Evolutionary conservation across 768 basidiomycete genomes (phyloP), one percentile per base, ranked within the genome.

Genomic region (Cystofilobasidium capitatum): DNA sequence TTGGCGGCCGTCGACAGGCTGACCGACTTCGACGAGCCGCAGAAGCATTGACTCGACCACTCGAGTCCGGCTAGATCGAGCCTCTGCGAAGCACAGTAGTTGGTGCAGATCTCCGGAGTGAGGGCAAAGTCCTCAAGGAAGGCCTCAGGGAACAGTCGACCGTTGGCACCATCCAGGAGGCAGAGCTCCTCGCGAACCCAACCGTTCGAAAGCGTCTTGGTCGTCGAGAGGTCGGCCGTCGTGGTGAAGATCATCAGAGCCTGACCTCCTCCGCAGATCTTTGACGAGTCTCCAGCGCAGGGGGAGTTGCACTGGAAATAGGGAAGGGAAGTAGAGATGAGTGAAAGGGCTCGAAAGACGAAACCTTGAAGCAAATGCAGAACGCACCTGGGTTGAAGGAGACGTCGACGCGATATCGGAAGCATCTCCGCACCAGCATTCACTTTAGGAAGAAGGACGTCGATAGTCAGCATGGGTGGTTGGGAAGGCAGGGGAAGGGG

Each of bases 201-300:
- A 20, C 44, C 44, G 17, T 45, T 45, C 8, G 44, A 16, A 16
- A 45, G 44, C 6, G 44, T 45, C 17, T 4, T n/a, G 4, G 44
- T 6, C 14, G 44, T 6, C 4, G 44, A 6, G 8, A 6, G 17
- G 17, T 6, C 14, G 6, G 44, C 4, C 44, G 44, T 20, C 20
- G 35, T 71, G 60, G 36, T 70, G 55, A 65, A 71, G 22, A 60
- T 61, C 47, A 45, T 57, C 17, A 71, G 62, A 26, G 69, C 71
- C 58, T 71, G 70, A 40, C 69, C 65, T 7, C 55, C 55, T 16
- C 55, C 55, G 22, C 55, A 58, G 55, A 58, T 58, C 31, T 6
- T 6, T 5, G 55, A 31, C 5, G 55, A 7, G 55, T 58, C 36
- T 16, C 55, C 55, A 8, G 29, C 55, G 20, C 55, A 57, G 16